A percentile compares a stretch with the other conserved stretches of the same genome.
Conservation (phyloP, 2,329 filamentous ascomycete species). For the Clarireedia sp. region DNA sequence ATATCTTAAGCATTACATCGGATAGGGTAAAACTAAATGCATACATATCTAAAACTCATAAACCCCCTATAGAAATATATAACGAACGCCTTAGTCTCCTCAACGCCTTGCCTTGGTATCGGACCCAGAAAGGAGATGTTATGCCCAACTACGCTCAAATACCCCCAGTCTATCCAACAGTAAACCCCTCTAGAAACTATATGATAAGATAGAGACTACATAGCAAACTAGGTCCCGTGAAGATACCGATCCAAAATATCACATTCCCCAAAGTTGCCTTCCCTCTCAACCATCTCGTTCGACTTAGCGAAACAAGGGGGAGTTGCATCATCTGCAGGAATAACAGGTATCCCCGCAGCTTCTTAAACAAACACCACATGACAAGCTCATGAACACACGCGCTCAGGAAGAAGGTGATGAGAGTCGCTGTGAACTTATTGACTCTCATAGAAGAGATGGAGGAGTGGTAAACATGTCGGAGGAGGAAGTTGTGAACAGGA, state of each 20-base stretch:
- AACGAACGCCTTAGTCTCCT: no score
- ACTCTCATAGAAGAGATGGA: conserved; percentile 67
- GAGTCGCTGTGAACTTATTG: conserved; percentile 61
- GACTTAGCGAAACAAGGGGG: conserved; percentile 59
- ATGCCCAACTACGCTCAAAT: no score
- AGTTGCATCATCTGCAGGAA: conserved; percentile 68
- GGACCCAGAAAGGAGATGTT: no score
- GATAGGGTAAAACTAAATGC: no score
- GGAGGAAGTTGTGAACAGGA: conserved; percentile 68
- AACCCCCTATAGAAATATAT: no score
- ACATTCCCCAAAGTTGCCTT: conserved; percentile 60
- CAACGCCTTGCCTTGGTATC: no score
- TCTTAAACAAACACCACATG: conserved; percentile 68
- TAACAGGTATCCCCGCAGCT: conserved; percentile 65
- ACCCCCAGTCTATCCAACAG: no score
- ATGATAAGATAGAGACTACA: conserved; percentile 54
- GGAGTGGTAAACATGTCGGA: conserved; percentile 72
- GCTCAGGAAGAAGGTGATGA: conserved; percentile 31
- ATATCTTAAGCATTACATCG: no score
- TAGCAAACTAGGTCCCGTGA: conserved; percentile 63
- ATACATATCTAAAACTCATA: no score
- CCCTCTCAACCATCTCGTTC: conserved; percentile 57
- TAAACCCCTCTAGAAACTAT: conserved; percentile 24
- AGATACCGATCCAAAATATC: conserved; percentile 73
- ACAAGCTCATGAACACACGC: conserved; percentile 20